Evolutionary conservation across 179 eudicot species (phyloP).

Genomic region (Patellifolia procumbens): DNA sequence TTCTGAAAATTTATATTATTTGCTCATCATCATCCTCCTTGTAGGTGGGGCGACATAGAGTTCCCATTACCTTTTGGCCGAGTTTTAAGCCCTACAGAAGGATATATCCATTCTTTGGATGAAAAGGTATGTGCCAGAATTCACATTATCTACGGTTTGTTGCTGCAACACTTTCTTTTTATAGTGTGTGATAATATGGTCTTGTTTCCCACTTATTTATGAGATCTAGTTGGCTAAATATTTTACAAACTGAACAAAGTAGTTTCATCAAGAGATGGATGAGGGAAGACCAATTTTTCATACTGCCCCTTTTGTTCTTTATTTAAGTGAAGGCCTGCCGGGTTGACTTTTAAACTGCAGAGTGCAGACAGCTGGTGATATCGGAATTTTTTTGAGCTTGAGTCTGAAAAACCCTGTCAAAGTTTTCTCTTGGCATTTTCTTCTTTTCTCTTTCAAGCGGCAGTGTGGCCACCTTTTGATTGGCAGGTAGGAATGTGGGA

Average conservation of each 20-base stretch:
- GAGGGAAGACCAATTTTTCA: neutral
- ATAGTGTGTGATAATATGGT: neutral
- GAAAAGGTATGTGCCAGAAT: constrained; percentile 54
- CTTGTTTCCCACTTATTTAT: neutral
- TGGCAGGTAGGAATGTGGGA: neutral
- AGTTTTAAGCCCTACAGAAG: constrained; percentile 74
- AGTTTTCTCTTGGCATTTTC: neutral
- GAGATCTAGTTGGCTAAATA: too few relatives aligned
- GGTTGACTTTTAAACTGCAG: too few relatives aligned
- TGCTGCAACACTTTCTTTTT: neutral
- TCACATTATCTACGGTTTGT: neutral
- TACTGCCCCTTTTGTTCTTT: neutral
- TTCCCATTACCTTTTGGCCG: constrained; percentile 87
- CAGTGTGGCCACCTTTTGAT: neutral
- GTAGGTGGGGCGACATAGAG: constrained; percentile 79
- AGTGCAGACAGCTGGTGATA: neutral
- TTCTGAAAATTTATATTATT: neutral
- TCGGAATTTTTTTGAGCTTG: neutral
- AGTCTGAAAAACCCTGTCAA: neutral
- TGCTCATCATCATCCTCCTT: neutral
- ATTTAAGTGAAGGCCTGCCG: neutral
- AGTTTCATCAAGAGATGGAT: neutral
- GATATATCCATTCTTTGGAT: constrained; percentile 69
- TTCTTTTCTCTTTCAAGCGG: too few relatives aligned
- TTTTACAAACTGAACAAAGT: neutral